Conservation (phyloP, 2,329 filamentous ascomycete genomes). For the Uncinocarpus reesii region DNA sequence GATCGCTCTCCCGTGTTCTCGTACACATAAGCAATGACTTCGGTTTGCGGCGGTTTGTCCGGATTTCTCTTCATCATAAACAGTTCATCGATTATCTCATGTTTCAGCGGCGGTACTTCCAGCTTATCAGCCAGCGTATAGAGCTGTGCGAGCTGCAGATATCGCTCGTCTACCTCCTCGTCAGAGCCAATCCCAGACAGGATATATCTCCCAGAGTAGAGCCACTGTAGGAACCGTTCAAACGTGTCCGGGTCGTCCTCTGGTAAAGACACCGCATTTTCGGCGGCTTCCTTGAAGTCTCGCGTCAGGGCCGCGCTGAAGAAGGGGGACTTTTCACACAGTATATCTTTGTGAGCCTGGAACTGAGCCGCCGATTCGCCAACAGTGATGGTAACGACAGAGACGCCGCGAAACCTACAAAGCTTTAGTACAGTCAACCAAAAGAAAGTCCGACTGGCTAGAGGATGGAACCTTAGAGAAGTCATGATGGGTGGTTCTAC, state of each 20-base stretch:
- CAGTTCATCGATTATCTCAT: slow-evolving; percentile 8
- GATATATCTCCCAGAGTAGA: slow-evolving; percentile 7
- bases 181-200: slow-evolving; percentile 5
- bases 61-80: slow-evolving; percentile 8
- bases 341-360: slow-evolving; percentile 12
- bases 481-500: slow-evolving; percentile 7
- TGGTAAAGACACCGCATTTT: slow-evolving; percentile 4
- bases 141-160: slow-evolving; percentile 11
- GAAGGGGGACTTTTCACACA: slow-evolving; percentile 10
- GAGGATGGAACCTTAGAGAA: slow-evolving; percentile 8
- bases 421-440: neutral
- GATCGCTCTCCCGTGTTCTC: slow-evolving; percentile 8
- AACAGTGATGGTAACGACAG: slow-evolving; percentile 11
- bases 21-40: slow-evolving; percentile 11
- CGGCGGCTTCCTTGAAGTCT: slow-evolving; percentile 8
- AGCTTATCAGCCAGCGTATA: slow-evolving; percentile 11
- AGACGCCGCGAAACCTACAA: slow-evolving; percentile 11
- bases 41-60: slow-evolving; percentile 10
- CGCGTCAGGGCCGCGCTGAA: slow-evolving; percentile 9
- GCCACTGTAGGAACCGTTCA: slow-evolving; percentile 12
- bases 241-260: slow-evolving; percentile 13
- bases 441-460: neutral
- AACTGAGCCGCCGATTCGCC: slow-evolving; percentile 8
- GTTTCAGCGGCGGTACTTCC: slow-evolving; percentile 8
- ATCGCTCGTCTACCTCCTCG: slow-evolving; percentile 10